These are phyloP conservation scores for Aegilops umbellulata DNA, from an alignment of 176 grass and related monocot species.

Conservation along the genomic window DNA sequence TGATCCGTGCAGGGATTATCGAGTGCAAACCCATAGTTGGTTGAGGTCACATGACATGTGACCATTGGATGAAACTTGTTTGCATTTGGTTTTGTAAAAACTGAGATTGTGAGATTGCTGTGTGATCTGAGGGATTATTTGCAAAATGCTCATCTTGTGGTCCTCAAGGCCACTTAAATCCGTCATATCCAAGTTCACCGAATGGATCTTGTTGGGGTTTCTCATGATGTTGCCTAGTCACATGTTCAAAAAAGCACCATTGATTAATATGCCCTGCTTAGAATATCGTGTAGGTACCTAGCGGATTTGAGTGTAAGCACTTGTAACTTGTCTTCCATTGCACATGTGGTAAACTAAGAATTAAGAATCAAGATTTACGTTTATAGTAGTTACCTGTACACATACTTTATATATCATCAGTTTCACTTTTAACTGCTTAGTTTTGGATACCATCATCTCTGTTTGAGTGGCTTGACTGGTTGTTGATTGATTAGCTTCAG, in stretches of 20 bases:
- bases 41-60: background rate
- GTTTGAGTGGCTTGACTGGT: constrained; percentile 1
- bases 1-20: background rate
- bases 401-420: background rate
- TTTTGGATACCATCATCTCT: background rate
- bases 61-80: background rate
- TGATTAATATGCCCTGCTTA: background rate
- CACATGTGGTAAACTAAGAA: background rate
- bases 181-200: background rate
- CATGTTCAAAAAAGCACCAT: background rate
- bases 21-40: background rate
- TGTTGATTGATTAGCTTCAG: background rate
- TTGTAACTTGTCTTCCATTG: background rate
- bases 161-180: background rate
- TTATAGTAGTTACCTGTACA: background rate
- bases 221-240: background rate
- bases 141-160: background rate
- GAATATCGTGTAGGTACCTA: background rate
- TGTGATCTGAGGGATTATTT: constrained; percentile 3
- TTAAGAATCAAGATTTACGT: background rate
- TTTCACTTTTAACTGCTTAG: background rate
- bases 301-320: background rate
- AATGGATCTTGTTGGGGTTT: background rate
- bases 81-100: background rate
- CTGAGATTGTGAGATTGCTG: background rate